These are phyloP conservation scores for Cinnamomum micranthum DNA, from an alignment of 164 flowering plant species.

Conservation along the genomic window DNA sequence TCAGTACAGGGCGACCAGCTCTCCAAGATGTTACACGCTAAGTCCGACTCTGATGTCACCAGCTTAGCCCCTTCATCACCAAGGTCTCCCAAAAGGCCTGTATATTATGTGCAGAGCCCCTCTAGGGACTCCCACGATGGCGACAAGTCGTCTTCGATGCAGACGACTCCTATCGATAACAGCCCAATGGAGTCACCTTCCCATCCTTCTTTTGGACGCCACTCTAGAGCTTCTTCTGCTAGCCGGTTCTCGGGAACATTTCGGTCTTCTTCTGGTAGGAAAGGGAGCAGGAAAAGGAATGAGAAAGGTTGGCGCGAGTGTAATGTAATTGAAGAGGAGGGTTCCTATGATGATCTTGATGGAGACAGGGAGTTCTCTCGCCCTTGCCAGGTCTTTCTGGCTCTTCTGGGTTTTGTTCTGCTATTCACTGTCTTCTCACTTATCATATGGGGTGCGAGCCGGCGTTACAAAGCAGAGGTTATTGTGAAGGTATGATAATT, in stretches of 20 bases:
- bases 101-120: constrained; percentile 91
- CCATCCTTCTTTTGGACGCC: constrained; percentile 85
- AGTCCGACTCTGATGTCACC: constrained; percentile 89
- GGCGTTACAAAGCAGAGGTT: constrained; percentile 47
- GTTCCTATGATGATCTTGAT: constrained; percentile 64
- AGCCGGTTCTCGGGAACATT: constrained; percentile 90
- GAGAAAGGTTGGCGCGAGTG: constrained; percentile 98
- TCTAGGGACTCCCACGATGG: constrained; percentile 97
- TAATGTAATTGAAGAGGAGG: constrained; percentile 83
- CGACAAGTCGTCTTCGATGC: constrained; percentile 86
- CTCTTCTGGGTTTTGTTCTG: constrained; percentile 27
- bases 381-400: constrained; percentile 35
- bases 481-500: constrained; percentile 38
- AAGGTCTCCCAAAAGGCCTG: constrained; percentile 76
- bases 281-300: constrained; percentile 59
- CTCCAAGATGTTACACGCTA: constrained; percentile 50
- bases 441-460: constrained; percentile 65
- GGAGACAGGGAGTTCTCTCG: constrained; percentile 24
- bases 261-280: constrained; percentile 75
- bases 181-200: constrained; percentile 96
- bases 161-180: constrained; percentile 71
- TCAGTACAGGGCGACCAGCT: no score
- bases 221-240: constrained; percentile 85
- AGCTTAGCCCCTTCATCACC: constrained; percentile 89
- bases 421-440: constrained; percentile 51